A percentile compares a stretch with the other conserved stretches of the same genome.
Evolutionary conservation across 2,329 filamentous ascomycete genomes (phyloP).

Genomic region (Apiospora kogelbergensis): DNA sequence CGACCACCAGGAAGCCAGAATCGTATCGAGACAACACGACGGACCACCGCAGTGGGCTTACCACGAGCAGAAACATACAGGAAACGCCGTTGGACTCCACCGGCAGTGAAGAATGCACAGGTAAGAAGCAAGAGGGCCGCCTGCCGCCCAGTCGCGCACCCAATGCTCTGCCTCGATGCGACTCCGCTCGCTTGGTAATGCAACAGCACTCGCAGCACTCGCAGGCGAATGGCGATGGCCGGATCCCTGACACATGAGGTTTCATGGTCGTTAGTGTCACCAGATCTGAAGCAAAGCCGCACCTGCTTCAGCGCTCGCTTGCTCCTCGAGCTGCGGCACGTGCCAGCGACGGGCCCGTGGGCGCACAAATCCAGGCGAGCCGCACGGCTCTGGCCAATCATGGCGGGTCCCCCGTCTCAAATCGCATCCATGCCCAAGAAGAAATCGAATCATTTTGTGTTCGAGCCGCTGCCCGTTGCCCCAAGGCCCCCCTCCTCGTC

Average conservation of each 20-base stretch:
- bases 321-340: conserved; percentile 9
- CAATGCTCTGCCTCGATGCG: conserved; percentile 12
- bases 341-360: background rate
- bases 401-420: background rate
- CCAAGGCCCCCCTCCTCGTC: too few species aligned
- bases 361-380: background rate
- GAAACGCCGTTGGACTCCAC: conserved; percentile 22
- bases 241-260: conserved; percentile 26
- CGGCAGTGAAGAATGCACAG: conserved; percentile 12
- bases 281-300: conserved; percentile 17
- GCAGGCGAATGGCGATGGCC: conserved; percentile 13
- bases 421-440: background rate
- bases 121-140: background rate
- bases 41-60: conserved; percentile 1
- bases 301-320: background rate
- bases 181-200: conserved; percentile 5
- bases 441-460: background rate
- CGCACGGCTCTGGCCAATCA: background rate
- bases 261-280: conserved; percentile 25
- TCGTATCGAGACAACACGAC: background rate
- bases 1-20: conserved; percentile 6
- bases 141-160: too few species aligned
- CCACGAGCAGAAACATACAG: conserved; percentile 21
- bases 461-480: too few species aligned
- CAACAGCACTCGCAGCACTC: conserved; percentile 1